Evolutionary conservation across 2,329 filamentous ascomycete species (phyloP), one percentile per base, ranked within the genome.

Genomic region (Colletotrichum trifolii): DNA sequence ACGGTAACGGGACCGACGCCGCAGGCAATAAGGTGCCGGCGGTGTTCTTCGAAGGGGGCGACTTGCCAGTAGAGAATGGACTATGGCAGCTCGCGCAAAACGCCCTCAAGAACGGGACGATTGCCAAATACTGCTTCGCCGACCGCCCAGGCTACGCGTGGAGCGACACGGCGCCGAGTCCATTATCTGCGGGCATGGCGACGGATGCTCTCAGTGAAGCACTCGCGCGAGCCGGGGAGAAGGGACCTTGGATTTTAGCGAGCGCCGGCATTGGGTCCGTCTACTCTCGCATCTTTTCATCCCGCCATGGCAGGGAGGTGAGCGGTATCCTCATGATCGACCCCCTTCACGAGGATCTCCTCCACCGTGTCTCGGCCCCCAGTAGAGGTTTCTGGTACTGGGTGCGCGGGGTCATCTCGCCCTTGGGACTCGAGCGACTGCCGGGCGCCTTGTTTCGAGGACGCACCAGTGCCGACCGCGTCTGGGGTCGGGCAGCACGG

Each of bases 101-200:
- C 60, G 89, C 91, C 1, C 82, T 94, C 69, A 83, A 88, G 68
- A 96, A 96, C 71, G 92, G 93, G 43, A 92, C 91, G 49, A 96
- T 99, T 71, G 82, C 84, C 60, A 89, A 95, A 65, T 98, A 97
- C 80, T 99, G 96, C 83, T 97, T 97, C 77, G 94, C 93, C 75
- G 96, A 99, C 75, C 91, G 96, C 25, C 96, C 96, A 1, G 96
- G 96, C 2, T 86, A 95, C 60, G 95, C 87, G 7, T 97, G 93
- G 83, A 89, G 86, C 50, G 96, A 99, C 77, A 95, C 96, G 60
- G 94, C 95, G 0, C 96, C 96, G 2, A 97, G 94, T 6, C 96
- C 96, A 0, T 90, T 97, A 71, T 97, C 93, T 6, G 95, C 93
- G 5, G 94, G 94, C 47, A 97, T 97, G 87, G 91, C 92, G n/a